Percentiles rank a stretch among this genome's conserved stretches.
phyloP scores from a whole-genome alignment of 2,329 filamentous ascomycete species.

The Fusarium sp. region DNA sequence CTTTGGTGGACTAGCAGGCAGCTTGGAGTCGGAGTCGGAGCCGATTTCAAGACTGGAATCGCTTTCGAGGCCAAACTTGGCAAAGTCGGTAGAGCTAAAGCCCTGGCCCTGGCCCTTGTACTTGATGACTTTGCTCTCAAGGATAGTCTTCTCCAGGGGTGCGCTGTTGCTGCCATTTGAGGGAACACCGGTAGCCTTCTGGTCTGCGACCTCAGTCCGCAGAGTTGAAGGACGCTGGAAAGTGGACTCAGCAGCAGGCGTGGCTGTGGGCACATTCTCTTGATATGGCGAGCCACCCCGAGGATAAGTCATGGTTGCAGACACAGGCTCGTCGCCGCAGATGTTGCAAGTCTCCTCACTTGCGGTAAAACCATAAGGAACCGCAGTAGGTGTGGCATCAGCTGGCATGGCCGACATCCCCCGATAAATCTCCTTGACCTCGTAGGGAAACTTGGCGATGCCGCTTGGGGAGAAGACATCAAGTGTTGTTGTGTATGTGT shows the following conservation, averaged over 20 bases:
- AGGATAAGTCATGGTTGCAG: constrained; percentile 42
- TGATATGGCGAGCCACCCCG: constrained; percentile 37
- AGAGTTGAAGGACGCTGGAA: constrained; percentile 27
- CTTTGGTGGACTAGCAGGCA: background rate
- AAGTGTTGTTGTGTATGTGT: constrained; percentile 40
- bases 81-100: constrained; percentile 13
- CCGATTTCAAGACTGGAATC: background rate
- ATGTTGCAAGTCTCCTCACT: constrained; percentile 30
- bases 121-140: constrained; percentile 27
- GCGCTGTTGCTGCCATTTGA: background rate
- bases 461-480: constrained; percentile 37
- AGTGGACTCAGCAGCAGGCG: constrained; percentile 5
- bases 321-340: constrained; percentile 37
- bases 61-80: constrained; percentile 8
- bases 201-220: constrained; percentile 18
- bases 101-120: constrained; percentile 4
- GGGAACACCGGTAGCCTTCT: constrained; percentile 18
- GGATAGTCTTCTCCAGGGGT: constrained; percentile 26
- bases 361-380: constrained; percentile 40
- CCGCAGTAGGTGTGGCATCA: constrained; percentile 25
- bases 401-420: constrained; percentile 40
- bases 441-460: constrained; percentile 30
- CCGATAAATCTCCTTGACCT: constrained; percentile 41
- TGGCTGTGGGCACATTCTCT: constrained; percentile 20
- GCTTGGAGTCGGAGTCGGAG: background rate